Base-by-base conservation (phyloP, 176 grass and related monocot genomes). In the Juncus inflexus region DNA sequence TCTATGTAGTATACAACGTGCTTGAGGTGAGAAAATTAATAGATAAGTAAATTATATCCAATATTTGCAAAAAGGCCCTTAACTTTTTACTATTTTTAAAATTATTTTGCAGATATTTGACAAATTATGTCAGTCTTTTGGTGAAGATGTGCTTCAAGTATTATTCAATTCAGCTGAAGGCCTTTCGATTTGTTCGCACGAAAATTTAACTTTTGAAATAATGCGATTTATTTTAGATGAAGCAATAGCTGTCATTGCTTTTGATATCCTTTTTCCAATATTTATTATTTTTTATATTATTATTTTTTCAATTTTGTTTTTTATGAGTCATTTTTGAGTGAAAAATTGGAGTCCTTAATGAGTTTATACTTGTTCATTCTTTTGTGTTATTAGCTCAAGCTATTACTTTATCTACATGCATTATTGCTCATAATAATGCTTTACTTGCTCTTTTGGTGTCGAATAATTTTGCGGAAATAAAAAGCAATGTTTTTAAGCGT, bases 1-100 rank as follows among this genome's bases (percentile, higher is more conserved):
- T 99, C 15, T 97, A 97, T 86, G 94, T 97, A 12, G 84, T 97
- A 78, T 97, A 97, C 83, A 97, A 97, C 15, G 88, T 97, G 62
- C 77, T 97, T 79, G 94, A 97, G 94, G 94, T 97, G 72, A 92
- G 85, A 19, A 67, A 13, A 15, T 12, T 68, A 47, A 47, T 41
- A 69, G 12, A 9, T 51, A 63, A 28, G 1, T 28, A 28, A 28
- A 28, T 47, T 47, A 6, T 47, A 47, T 47, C 43, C 4, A 47
- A 47, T 9, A 47, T 47, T 47, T 47, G 43, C 43, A 9, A 47
- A 47, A 47, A 9, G 35, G 2, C n/a, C 9, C 50, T 62, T 82
- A 54, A 85, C 63, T 35, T 9, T 63, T 9, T 60, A n/a, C 56
- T 68, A 57, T 72, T 11, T 14, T 74, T 69, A 47, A 5, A 47